Evolutionary conservation across 2,329 filamentous ascomycete genomes (phyloP).

Genomic region (Penicillium sp.): DNA sequence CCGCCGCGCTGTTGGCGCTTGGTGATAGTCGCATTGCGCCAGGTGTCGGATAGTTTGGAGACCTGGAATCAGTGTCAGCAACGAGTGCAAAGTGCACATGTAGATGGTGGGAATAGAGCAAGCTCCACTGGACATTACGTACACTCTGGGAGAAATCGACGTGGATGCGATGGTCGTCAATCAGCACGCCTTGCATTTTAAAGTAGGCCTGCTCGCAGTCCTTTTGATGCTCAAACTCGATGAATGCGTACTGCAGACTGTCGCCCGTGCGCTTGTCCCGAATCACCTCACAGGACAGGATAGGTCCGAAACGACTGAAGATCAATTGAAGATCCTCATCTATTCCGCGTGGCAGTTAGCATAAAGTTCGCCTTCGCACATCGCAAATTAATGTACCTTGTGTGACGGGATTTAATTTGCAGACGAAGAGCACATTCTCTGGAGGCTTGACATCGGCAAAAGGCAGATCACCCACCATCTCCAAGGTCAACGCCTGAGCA

Average conservation of each 20-base stretch:
- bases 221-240: slow-evolving; percentile 90
- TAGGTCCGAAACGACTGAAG: slow-evolving; percentile 94
- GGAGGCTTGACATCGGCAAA: slow-evolving; percentile 97
- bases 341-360: slow-evolving; percentile 20
- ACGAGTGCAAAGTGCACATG: too few relatives aligned
- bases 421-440: slow-evolving; percentile 96
- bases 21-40: slow-evolving; percentile 81
- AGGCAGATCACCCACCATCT: slow-evolving; percentile 96
- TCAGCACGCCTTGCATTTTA: slow-evolving; percentile 97
- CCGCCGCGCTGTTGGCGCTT: slow-evolving; percentile 75
- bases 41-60: slow-evolving; percentile 81
- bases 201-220: slow-evolving; percentile 95
- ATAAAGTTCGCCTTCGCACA: not conserved
- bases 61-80: slow-evolving; percentile 45
- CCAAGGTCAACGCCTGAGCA: slow-evolving; percentile 89
- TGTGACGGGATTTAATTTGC: slow-evolving; percentile 96
- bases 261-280: slow-evolving; percentile 91
- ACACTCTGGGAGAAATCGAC: slow-evolving; percentile 98
- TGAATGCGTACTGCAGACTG: slow-evolving; percentile 95
- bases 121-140: slow-evolving; percentile 37
- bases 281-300: slow-evolving; percentile 94
- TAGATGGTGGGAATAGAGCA: not conserved
- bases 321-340: slow-evolving; percentile 94
- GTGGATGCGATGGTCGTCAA: slow-evolving; percentile 96
- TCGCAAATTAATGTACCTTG: slow-evolving; percentile 52